Evolutionary conservation across 805 yeast species (phyloP), one percentile per base, ranked within the genome.

Genomic region (Candida nitratophila): DNA sequence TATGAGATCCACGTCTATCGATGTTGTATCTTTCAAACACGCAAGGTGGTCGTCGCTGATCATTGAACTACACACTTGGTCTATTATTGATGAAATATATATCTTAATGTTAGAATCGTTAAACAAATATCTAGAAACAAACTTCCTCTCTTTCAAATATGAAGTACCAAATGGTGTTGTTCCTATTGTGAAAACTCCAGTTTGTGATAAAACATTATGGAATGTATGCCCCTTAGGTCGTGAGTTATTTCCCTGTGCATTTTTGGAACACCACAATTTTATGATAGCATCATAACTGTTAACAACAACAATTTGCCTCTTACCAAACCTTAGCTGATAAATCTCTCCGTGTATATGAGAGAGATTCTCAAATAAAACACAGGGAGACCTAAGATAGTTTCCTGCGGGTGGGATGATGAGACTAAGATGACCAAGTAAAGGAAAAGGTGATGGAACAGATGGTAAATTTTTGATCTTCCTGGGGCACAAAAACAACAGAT

Each of bases 171-270:
- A 71, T 1, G 86, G 86, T 0, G 85, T 80, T 1, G 85, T 77
- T 0, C 87, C 87, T 16, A 81, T 68, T 0, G 87, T 81, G 50
- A 71, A 76, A 0, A 83, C 79, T 44, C 73, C 78, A 0, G 76
- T 69, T 21, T 68, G 60, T 0, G 83, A 71, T 37, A 83, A 66
- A 2, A 83, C 68, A 17, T 69, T 64, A 61, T 86, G 93, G 61
- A 86, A 85, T 1, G 89, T 82, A 58, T 76, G 76, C 43, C 74
- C 66, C 19, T 70, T 60, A 0, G 93, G 93, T 36, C 95, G 65
- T 1, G 91, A 84, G 51, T 77, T 81, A 47, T 76, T 76, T 3
- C 80, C 74, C 30, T 66, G 57, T 8, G 79, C 64, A 49, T 69
- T 67, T 14, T 50, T 56, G 26, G 59, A 60, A 24, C 73, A 58